Conservation (phyloP, 2,329 filamentous ascomycete genomes). For the Aspergillaceae sp. region DNA sequence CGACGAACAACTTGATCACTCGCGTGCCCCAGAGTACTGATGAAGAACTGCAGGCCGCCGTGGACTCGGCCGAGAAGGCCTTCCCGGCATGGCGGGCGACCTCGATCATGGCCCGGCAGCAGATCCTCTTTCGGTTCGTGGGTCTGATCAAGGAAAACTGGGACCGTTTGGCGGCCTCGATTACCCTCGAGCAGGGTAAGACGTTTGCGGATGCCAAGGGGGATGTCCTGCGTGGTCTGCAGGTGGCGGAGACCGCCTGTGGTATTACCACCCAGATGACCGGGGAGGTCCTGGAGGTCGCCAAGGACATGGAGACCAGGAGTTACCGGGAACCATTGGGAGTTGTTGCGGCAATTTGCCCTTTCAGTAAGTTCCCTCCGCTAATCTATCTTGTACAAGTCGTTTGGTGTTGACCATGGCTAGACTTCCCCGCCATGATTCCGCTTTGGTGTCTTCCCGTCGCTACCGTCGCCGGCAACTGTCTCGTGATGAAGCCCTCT, state of each 20-base stretch:
- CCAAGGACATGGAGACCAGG: slow-evolving; percentile 61
- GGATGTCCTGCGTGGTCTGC: slow-evolving; percentile 57
- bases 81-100: slow-evolving; percentile 55
- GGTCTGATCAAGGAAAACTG: slow-evolving; percentile 55
- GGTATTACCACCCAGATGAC: slow-evolving; percentile 59
- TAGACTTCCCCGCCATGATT: slow-evolving; percentile 64
- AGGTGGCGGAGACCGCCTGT: slow-evolving; percentile 59
- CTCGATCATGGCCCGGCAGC: slow-evolving; percentile 52
- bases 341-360: slow-evolving; percentile 57
- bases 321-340: slow-evolving; percentile 58
- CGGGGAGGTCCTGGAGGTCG: slow-evolving; percentile 60
- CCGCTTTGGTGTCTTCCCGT: slow-evolving; percentile 60
- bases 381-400: not conserved
- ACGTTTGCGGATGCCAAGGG: slow-evolving; percentile 60
- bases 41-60: slow-evolving; percentile 53
- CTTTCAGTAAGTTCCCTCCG: slow-evolving; percentile 46
- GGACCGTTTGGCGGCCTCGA: slow-evolving; percentile 57
- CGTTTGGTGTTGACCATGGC: not conserved
- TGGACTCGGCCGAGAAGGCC: slow-evolving; percentile 54
- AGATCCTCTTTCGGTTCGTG: slow-evolving; percentile 60
- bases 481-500: slow-evolving; percentile 56
- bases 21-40: slow-evolving; percentile 58
- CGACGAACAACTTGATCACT: slow-evolving; percentile 59
- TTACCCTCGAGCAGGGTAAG: slow-evolving; percentile 61
- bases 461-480: slow-evolving; percentile 58